Base-by-base conservation (phyloP, 2,329 filamentous ascomycete species). In the Botrytis squamosa region DNA sequence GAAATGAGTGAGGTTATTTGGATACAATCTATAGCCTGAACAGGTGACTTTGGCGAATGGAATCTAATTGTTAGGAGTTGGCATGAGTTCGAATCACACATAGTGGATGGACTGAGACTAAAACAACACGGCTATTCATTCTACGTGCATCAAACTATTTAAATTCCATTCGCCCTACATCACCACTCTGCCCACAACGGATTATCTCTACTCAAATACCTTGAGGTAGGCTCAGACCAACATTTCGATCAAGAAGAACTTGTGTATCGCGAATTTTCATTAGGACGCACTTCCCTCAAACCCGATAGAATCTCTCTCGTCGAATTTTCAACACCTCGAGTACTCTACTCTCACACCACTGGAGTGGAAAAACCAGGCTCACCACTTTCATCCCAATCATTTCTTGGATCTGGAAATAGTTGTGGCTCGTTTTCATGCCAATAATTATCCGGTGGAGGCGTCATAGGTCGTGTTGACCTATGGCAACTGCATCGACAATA, bases 1-100 rank as follows among this genome's bases (percentile, higher is more conserved):
- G 75, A 60, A 75, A 78, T 72, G 70, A 77, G 52, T 78, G 70
- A 76, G 52, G 36, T 20, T 20, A 14, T n/a, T 16, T 10, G 22
- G 18, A 33, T 40, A 8, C 25, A 4, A 3, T 20, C 12, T 46
- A n/a, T 20, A 62, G 9, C n/a, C 29, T 59, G 57, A 6, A n/a
- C 2, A 55, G 16, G n/a, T n/a, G n/a, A 29, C 6, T 16, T 16
- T 55, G 6, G n/a, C 52, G 6, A 55, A 55, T 16, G 5, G 0
- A 29, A 14, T 55, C 14, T 18, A n/a, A n/a, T 16, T 16, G 7
- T 29, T 18, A 7, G 52, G 3, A 18, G 16, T 55, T 18, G 52
- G 5, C 12, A 8, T 6, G n/a, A 8, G 52, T n/a, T 29, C 3
- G n/a, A 57, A 29, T 57, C 52, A 29, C 52, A 57, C 9, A 18